A percentile compares a stretch with the other conserved stretches of the same genome.
Conservation (phyloP, 2,329 filamentous ascomycete species). For the Colletotrichum melonis region DNA sequence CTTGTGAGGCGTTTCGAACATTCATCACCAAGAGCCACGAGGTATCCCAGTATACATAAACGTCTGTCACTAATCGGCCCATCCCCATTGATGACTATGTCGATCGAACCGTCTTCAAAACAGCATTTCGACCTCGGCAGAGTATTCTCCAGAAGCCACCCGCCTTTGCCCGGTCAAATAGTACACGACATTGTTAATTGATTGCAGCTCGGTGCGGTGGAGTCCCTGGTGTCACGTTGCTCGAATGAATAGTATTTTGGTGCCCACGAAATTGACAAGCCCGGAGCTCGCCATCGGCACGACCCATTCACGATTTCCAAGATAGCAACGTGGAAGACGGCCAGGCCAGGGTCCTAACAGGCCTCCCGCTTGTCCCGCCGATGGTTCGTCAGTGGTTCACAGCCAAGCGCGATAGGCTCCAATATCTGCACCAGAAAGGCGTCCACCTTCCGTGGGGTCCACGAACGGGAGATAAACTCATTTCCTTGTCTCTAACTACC, state of each 20-base stretch:
- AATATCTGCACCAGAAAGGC: constrained; percentile 19
- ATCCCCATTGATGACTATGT: neutral
- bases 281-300: constrained; percentile 32
- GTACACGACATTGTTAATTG: neutral
- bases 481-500: constrained; percentile 35
- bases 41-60: neutral
- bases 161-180: neutral
- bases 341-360: constrained; percentile 18
- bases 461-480: constrained; percentile 35
- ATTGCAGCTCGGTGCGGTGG: constrained; percentile 14
- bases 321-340: constrained; percentile 21
- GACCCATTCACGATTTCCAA: constrained; percentile 28
- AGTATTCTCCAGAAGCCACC: neutral
- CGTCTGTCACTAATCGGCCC: neutral
- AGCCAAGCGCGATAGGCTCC: constrained; percentile 32
- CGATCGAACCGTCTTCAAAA: constrained; percentile 25
- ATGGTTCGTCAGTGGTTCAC: constrained; percentile 14
- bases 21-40: neutral
- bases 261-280: constrained; percentile 23
- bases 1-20: constrained; percentile 8
- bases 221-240: constrained; percentile 4
- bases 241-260: constrained; percentile 2
- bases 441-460: constrained; percentile 20
- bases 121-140: constrained; percentile 16
- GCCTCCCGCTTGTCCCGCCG: constrained; percentile 25